These are phyloP conservation scores for Termitomyces sp. DNA, from an alignment of 768 basidiomycete species.

Conservation along the genomic window DNA sequence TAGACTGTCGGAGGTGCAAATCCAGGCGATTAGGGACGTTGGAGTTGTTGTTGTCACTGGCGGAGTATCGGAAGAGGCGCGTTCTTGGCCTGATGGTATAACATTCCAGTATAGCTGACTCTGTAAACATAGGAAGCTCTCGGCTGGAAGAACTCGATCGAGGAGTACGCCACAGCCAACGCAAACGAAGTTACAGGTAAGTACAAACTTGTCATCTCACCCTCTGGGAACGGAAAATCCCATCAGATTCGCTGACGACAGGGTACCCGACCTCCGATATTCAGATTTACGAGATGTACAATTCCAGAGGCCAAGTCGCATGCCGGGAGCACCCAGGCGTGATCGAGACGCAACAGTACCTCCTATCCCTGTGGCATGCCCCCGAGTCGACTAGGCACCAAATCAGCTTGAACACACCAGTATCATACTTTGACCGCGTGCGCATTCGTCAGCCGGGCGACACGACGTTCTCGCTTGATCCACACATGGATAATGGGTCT, in stretches of 20 bases:
- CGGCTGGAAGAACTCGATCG: slow-evolving; percentile 52
- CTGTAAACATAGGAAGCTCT: slow-evolving; percentile 45
- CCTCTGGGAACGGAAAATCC: background rate
- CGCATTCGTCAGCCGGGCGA: slow-evolving; percentile 74
- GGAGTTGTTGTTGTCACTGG: slow-evolving; percentile 58
- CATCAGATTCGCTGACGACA: no score
- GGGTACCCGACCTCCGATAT: slow-evolving; percentile 61
- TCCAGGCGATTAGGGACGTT: slow-evolving; percentile 40
- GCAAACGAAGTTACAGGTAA: slow-evolving; percentile 43
- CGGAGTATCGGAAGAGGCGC: slow-evolving; percentile 51
- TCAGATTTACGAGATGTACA: slow-evolving; percentile 75
- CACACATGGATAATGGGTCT: slow-evolving; percentile 53
- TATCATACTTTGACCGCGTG: slow-evolving; percentile 78
- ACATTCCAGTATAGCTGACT: background rate
- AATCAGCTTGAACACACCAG: slow-evolving; percentile 50
- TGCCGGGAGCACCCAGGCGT: slow-evolving; percentile 66
- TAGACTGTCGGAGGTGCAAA: slow-evolving; percentile 45
- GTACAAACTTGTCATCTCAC: background rate
- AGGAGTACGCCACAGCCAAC: slow-evolving; percentile 53
- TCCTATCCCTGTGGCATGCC: slow-evolving; percentile 60
- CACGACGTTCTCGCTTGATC: slow-evolving; percentile 59
- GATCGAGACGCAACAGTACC: slow-evolving; percentile 51
- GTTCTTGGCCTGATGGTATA: background rate
- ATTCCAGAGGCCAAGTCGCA: slow-evolving; percentile 56
- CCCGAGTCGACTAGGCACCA: slow-evolving; percentile 23